These are phyloP conservation scores for Trapa incisa DNA, from an alignment of 345 rosid species.

Conservation along the genomic window DNA sequence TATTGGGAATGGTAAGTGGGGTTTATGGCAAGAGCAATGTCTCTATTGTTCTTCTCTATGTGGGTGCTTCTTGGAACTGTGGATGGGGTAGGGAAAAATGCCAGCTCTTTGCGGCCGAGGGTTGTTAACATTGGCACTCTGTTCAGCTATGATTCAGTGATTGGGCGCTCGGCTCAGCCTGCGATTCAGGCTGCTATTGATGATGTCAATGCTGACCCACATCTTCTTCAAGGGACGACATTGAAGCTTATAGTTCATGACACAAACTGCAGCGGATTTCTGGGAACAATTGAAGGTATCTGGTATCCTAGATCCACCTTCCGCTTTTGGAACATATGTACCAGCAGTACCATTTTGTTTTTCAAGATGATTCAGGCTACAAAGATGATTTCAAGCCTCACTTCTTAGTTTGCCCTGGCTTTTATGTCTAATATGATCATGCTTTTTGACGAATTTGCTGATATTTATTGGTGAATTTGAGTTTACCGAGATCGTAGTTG, in stretches of 20 bases:
- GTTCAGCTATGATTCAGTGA: constrained; percentile 56
- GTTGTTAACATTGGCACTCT: constrained; percentile 54
- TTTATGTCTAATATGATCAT: too few relatives aligned
- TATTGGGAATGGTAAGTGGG: too few relatives aligned
- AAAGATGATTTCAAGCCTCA: too few relatives aligned
- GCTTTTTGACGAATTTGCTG: background rate
- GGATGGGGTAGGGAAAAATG: constrained; percentile 26
- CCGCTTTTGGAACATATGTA: background rate
- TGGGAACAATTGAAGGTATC: constrained; percentile 74
- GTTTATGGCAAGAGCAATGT: constrained; percentile 13
- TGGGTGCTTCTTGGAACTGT: constrained; percentile 27
- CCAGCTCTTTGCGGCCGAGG: constrained; percentile 24
- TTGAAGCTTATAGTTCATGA: constrained; percentile 36
- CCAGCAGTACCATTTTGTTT: too few relatives aligned
- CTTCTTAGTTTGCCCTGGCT: too few relatives aligned
- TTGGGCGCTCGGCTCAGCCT: constrained; percentile 58
- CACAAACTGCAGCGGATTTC: constrained; percentile 80
- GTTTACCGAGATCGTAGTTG: background rate
- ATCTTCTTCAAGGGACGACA: constrained; percentile 36
- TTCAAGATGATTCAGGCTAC: too few relatives aligned
- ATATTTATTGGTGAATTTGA: background rate
- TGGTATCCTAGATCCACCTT: constrained; percentile 1
- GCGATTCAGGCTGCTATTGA: constrained; percentile 54
- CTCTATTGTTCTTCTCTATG: constrained; percentile 24
- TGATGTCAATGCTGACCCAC: constrained; percentile 57